A percentile compares a stretch with the other conserved stretches of the same genome.
These are phyloP conservation scores for Agaricus subrufescens DNA, from an alignment of 768 basidiomycete genomes.

Conservation along the genomic window DNA sequence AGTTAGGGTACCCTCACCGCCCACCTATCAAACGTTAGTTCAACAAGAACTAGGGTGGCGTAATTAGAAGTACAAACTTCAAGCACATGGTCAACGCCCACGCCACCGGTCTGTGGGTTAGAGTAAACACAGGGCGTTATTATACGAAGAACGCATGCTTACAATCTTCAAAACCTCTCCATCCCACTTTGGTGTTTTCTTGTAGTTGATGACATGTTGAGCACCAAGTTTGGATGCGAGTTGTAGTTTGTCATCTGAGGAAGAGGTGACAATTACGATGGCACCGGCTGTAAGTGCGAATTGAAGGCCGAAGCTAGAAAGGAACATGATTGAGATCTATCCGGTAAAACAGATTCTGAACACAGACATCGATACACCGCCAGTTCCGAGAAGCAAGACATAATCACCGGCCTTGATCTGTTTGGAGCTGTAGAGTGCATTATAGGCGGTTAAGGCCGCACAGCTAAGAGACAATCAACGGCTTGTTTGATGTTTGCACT, in stretches of 20 bases:
- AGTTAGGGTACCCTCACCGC: constrained; percentile 45
- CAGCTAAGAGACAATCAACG: constrained; percentile 28
- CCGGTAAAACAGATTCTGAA: background rate
- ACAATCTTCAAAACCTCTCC: constrained; percentile 42
- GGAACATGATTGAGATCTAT: too few relatives aligned
- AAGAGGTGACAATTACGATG: constrained; percentile 62
- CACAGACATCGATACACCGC: constrained; percentile 49
- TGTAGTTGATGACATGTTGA: constrained; percentile 59
- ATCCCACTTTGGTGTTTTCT: constrained; percentile 53
- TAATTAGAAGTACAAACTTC: constrained; percentile 23
- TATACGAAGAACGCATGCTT: constrained; percentile 11
- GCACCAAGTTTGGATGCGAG: constrained; percentile 48
- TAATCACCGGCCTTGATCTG: constrained; percentile 55
- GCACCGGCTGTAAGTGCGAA: constrained; percentile 61
- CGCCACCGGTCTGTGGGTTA: constrained; percentile 28
- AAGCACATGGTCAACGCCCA: constrained; percentile 34
- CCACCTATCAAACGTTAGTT: constrained; percentile 33
- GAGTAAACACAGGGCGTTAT: background rate
- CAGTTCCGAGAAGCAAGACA: constrained; percentile 52
- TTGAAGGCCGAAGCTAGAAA: constrained; percentile 47
- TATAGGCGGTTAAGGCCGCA: constrained; percentile 63
- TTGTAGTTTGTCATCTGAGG: constrained; percentile 58
- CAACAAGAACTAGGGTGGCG: too few relatives aligned
- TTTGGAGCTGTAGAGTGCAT: constrained; percentile 43
- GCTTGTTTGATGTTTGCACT: background rate